phyloP scores from a whole-genome alignment of 2,329 filamentous ascomycete species.

The Colletotrichum tabaci region DNA sequence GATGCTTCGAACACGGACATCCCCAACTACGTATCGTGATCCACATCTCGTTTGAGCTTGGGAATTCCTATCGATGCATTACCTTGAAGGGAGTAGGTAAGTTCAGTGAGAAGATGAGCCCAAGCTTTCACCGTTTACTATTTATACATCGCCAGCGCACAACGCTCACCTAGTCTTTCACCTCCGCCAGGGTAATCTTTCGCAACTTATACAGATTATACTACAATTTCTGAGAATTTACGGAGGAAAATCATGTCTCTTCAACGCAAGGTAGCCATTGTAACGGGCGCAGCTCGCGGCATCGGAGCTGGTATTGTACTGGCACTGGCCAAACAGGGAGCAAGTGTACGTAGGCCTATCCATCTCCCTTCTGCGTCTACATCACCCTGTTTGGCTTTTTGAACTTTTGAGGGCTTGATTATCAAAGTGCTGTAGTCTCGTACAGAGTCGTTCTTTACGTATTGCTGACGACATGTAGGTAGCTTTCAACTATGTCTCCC shows the following conservation, averaged over 20 bases:
- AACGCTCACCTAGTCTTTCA: no score
- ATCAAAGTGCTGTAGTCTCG: background rate
- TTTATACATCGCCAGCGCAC: no score
- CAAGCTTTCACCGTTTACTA: no score
- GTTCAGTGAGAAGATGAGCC: no score
- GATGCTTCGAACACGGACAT: no score
- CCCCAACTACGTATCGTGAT: background rate
- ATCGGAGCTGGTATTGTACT: constrained; percentile 75
- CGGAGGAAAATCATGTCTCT: background rate
- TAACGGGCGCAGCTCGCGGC: constrained; percentile 32
- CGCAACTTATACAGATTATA: background rate
- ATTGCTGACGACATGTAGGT: background rate
- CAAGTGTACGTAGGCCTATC: constrained; percentile 10
- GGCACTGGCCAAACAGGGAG: constrained; percentile 73
- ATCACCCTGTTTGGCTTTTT: no score
- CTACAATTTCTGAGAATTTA: no score
- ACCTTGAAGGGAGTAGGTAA: no score
- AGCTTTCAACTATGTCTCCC: constrained; percentile 33
- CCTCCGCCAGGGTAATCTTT: background rate
- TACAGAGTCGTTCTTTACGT: background rate
- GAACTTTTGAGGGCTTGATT: no score
- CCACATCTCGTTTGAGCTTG: no score
- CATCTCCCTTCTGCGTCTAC: background rate
- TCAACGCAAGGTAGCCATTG: constrained; percentile 28
- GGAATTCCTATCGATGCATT: no score